Evolutionary conservation across 2,329 filamentous ascomycete species (phyloP), one percentile per base, ranked within the genome.

Genomic region (Hymenoscyphus salicellus): DNA sequence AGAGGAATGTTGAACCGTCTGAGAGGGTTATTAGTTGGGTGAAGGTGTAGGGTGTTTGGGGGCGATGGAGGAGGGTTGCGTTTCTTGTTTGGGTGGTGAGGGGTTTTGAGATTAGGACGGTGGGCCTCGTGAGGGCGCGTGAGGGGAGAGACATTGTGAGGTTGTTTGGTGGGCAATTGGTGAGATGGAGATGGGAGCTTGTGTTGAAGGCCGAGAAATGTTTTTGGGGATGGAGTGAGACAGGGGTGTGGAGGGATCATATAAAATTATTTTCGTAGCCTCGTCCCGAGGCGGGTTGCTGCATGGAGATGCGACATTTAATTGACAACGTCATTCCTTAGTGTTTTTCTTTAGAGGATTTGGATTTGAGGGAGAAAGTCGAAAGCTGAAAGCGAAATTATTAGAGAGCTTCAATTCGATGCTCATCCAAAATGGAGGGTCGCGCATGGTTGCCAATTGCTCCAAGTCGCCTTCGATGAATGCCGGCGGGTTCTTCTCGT

Each of bases 21-120:
- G 90, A 92, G 69, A 98, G 89, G 62, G 93, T 93, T 71, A 99
- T 84, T 66, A 99, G 67, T 80, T 99, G 95, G n/a, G 94, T 97
- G 83, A 97, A 98, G 71, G 89, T 92, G 83, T 97, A 98, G 52
- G 95, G 94, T 5, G 93, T 87, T 75, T 93, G 90, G n/a, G 93
- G 93, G 17, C 95, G 92, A 67, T 85, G 85, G 75, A 98, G 86
- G 68, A 97, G 90, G 28, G 91, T 93, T 61, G 95, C 95, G 76
- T 92, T 87, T 66, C 93, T 89, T 69, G 75, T 72, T 58, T 68
- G 65, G 46, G 64, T 61, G 20, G 30, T 52, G 20, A 55, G 30
- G 8, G 46, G 52, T 49, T 30, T 55, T 11, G 49, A 26, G 5
- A 23, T 60, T 20, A 63, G 62, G 30, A 68, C 55, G 49, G 61